These are phyloP conservation scores for Ceriops tagal DNA, from an alignment of 345 rosid genomes.

Conservation along the genomic window DNA sequence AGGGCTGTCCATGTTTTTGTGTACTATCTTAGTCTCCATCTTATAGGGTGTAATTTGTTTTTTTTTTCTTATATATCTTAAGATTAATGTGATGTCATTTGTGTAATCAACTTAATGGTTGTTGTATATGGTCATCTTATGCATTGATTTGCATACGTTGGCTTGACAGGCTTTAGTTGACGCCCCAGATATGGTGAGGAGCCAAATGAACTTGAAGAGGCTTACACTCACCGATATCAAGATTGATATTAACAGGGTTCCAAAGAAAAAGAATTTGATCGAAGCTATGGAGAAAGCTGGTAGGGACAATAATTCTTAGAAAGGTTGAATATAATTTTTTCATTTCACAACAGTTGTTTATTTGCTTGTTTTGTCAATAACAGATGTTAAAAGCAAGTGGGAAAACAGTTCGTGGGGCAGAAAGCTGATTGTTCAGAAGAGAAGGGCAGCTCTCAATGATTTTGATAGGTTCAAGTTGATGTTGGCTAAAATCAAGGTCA, in stretches of 20 bases:
- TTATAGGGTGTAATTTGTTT: background rate
- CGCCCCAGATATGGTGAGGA: slow-evolving; percentile 87
- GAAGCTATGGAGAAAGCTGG: slow-evolving; percentile 96
- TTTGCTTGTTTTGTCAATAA: background rate
- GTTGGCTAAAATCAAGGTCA: slow-evolving; percentile 89
- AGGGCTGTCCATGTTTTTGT: background rate
- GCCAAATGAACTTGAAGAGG: slow-evolving; percentile 94
- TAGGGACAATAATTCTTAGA: slow-evolving; percentile 20
- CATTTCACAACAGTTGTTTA: background rate
- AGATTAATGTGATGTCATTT: too few relatives aligned
- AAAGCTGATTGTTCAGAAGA: slow-evolving; percentile 72
- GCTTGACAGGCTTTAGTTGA: slow-evolving; percentile 78
- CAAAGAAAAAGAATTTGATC: slow-evolving; percentile 73
- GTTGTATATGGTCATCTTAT: background rate
- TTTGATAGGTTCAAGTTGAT: slow-evolving; percentile 83
- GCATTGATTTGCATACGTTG: background rate
- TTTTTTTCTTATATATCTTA: too few relatives aligned
- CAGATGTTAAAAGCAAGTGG: slow-evolving; percentile 86
- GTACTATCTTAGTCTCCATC: background rate
- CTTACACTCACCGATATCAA: slow-evolving; percentile 80
- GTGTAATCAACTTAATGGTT: background rate
- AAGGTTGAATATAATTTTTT: background rate
- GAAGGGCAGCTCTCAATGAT: slow-evolving; percentile 69
- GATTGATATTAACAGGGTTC: slow-evolving; percentile 72
- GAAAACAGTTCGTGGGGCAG: slow-evolving; percentile 88